These are phyloP conservation scores for Pestalotiopsis sp. DNA, from an alignment of 2,329 filamentous ascomycete genomes.

Conservation along the genomic window DNA sequence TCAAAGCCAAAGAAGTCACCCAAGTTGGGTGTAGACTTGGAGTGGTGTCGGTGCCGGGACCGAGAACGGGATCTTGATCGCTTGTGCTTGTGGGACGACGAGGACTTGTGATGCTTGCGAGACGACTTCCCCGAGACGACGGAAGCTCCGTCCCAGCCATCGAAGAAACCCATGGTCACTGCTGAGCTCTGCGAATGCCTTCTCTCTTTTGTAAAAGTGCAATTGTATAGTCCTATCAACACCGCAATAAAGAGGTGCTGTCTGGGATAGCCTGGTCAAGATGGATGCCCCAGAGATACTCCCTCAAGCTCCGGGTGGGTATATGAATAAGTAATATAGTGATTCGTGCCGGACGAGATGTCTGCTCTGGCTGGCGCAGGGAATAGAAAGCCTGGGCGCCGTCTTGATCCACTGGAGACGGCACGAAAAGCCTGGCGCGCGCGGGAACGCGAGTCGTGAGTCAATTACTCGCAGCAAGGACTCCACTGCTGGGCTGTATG, in stretches of 20 bases:
- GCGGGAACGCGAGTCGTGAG: background rate
- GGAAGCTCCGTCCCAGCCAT: conserved; percentile 33
- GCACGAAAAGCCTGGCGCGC: background rate
- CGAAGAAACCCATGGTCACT: conserved; percentile 31
- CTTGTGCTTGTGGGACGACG: conserved; percentile 29
- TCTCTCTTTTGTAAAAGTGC: background rate
- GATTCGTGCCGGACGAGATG: background rate
- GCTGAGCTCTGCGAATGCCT: background rate
- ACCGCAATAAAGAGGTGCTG: background rate
- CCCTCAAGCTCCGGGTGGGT: background rate
- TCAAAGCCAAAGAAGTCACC: conserved; percentile 8
- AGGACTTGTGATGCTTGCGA: conserved; percentile 21
- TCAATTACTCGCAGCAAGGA: background rate
- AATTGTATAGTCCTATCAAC: background rate
- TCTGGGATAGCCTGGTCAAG: background rate
- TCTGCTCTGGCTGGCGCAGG: background rate
- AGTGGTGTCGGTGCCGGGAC: conserved; percentile 22
- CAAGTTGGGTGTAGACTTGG: conserved; percentile 16
- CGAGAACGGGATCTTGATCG: conserved; percentile 22
- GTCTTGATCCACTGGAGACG: background rate
- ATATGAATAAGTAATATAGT: background rate
- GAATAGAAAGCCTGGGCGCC: background rate
- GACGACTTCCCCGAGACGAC: conserved; percentile 22
- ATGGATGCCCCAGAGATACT: background rate
- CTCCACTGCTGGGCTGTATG: conserved; percentile 9